Evolutionary conservation across 2,329 filamentous ascomycete genomes (phyloP), one percentile per base, ranked within the genome.

Genomic region (Colletotrichum lindemuthianum): DNA sequence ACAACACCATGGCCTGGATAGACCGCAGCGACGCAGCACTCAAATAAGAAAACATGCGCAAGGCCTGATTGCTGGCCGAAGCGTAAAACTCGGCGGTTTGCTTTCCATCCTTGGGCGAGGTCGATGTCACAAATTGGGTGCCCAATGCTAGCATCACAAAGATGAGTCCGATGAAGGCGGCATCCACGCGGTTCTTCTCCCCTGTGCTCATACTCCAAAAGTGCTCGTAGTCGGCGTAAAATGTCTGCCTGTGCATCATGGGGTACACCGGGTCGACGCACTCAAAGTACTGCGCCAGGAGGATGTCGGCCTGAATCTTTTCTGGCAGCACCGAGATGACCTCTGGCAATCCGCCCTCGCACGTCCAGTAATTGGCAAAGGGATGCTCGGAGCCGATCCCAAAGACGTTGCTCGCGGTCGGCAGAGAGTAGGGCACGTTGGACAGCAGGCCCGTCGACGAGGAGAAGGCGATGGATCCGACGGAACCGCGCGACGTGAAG

Each of bases 341-440:
- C 76, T 95, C 92, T 8, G 87, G 82, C 15, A 95, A 78, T 0
- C 91, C 91, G 51, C 92, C 91, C 66, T 89, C 86, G 71, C 89
- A 92, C 3, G 91, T 94, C 92, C 92, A 95, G 76, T 94, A 94
- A 73, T 94, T 94, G 71, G 90, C 88, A 73, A 93, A 93, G 0
- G 90, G 91, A 72, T 93, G 90, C 72, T 92, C 90, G 1, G 89
- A 88, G 12, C 90, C 91, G 67, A 93, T 88, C n/a, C 91, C 91
- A 72, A 94, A 94, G 59, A 93, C 90, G 68, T 92, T 92, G 59
- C 89, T 92, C 2, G 89, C 88, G 7, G 88, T 88, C 9, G 89
- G 86, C 45, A 86, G 82, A 0, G 90, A 90, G 72, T 90, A 91
- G 0, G 91, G 90, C 3, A 93, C 85, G 71, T 92, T 89, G 54